Evolutionary conservation across 495 filamentous ascomycete genomes (phyloP).

Genomic region (Penicillium waksmanii): DNA sequence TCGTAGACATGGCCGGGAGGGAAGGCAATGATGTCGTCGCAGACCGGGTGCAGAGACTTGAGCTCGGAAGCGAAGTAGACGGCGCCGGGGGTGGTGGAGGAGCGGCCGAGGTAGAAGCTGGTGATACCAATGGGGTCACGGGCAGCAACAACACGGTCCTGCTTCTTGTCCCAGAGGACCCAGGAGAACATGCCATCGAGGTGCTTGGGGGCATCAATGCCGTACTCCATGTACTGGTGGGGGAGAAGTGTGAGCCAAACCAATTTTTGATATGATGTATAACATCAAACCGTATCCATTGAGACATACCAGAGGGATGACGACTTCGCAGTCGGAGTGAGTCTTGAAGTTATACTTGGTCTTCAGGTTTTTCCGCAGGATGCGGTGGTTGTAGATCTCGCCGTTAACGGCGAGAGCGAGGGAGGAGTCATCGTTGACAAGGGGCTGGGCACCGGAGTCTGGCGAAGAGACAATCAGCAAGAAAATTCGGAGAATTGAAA

Average conservation of each 20-base stretch:
- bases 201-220: conserved; percentile 87
- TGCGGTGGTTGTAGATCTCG: conserved; percentile 98
- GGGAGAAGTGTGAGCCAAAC: not conserved
- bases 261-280: not conserved
- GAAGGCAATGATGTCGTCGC: conserved; percentile 92
- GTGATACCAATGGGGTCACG: conserved; percentile 97
- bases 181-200: conserved; percentile 99
- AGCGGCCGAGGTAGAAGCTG: conserved; percentile 94
- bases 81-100: conserved; percentile 76
- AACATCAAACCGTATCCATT: not conserved
- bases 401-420: conserved; percentile 96
- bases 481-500: not conserved
- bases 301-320: conserved; percentile 85
- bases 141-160: conserved; percentile 89
- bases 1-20: conserved; percentile 96
- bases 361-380: conserved; percentile 83
- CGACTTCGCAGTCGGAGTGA: conserved; percentile 96
- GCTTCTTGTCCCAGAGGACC: conserved; percentile 91
- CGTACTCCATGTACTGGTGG: conserved; percentile 85
- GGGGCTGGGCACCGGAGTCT: conserved; percentile 94
- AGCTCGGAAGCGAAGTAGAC: conserved; percentile 97
- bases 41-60: conserved; percentile 90
- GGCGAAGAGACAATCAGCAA: conserved; percentile 3
- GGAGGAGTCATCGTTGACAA: conserved; percentile 86
- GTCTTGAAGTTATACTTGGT: conserved; percentile 91